Base-by-base conservation (phyloP, 2,329 filamentous ascomycete species). In the Colletotrichum falcatum region DNA sequence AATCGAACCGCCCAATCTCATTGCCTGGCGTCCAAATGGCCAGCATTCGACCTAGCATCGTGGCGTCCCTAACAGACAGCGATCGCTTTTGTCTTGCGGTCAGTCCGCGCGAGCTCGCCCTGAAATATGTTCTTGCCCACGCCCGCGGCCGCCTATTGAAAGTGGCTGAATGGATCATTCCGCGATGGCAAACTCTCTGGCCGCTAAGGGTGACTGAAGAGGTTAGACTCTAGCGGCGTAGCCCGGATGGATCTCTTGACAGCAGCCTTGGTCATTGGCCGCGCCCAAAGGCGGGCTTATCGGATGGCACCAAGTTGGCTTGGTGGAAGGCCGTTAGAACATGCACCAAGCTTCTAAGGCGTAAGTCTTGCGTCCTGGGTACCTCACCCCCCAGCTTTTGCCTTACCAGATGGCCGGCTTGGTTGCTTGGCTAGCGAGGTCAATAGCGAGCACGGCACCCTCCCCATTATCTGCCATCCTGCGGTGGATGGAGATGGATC, bases 271-370 rank as follows among this genome's bases (percentile, higher is more conserved):
- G 35, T 30, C 55, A 70, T 65, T 71, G 69, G 69, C 61, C 61
- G 65, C 65, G 48, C 59, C 44, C 55, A 14, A 5, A 42, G 33
- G 49, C 55, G 65, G 65, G 66, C 69, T 71, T 71, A 71, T 71
- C 66, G 69, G 66, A 69, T 58, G 69, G 53, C 59, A 64, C 28
- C 44, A 71, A 35, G 39, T n/a, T 55, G 65, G 54, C 60, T 65
- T 70, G 69, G 55, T 71, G 66, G 69, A 71, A 71, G 49, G 55
- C 69, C 66, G 65, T 70, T 71, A 60, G 69, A 71, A 71, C 66
- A 71, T 71, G 69, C 66, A 70, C 55, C 66, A 71, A 30, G 69
- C 69, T 71, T 71, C 69, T 65, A 70, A 48, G 60, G 69, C 69
- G 65, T 70, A 54, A n/a, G 44, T 48, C 30, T 53, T 59, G 58